Evolutionary conservation across 2,329 filamentous ascomycete genomes (phyloP), one percentile per base, ranked within the genome.

Genomic region (Stromatinia cepivora): DNA sequence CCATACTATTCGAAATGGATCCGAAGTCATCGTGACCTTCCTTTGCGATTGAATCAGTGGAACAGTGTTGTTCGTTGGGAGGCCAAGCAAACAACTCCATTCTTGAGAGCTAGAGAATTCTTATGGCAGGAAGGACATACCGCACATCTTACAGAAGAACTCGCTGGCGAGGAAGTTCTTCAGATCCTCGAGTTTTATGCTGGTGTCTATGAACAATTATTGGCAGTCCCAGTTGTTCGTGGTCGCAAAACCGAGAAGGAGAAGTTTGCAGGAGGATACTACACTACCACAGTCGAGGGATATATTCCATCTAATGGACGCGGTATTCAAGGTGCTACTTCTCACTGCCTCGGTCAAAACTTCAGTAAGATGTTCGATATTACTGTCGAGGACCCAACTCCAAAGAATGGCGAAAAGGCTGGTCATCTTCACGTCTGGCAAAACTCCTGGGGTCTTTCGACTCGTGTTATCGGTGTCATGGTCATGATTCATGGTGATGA

Each of bases 341-440:
- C 93, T 66, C 95, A 99, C 84, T 80, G 80, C 76, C 86, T 99
- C 11, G 95, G 95, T 66, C 95, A 99, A 82, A 97, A 99, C 83
- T 99, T 99, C 83, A 94, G 91, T 80, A 97, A 96, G 83, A 99
- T 99, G 94, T 99, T 98, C 80, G 91, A 95, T 80, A 98, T 99
- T 80, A 97, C 91, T 0, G 93, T 99, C 42, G 94, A 99, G 81
- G 94, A 99, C 78, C 95, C 95, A 34, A 84, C 85, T 71, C 86
- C 85, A 64, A 89, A 89, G 77, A 84, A 85, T 59, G 89, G 87
- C 62, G 88, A 95, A 80, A 91, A 92, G 82, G 91, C 92, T 73
- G 86, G 90, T 75, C 90, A 93, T 77, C 83, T 97, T 69, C 84
- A 94, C 78, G 94, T 98, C 69, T 98, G 94, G 94, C 95, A 99